Conservation (phyloP, 2,329 filamentous ascomycete genomes). For the Arthrinium puccinioides region DNA sequence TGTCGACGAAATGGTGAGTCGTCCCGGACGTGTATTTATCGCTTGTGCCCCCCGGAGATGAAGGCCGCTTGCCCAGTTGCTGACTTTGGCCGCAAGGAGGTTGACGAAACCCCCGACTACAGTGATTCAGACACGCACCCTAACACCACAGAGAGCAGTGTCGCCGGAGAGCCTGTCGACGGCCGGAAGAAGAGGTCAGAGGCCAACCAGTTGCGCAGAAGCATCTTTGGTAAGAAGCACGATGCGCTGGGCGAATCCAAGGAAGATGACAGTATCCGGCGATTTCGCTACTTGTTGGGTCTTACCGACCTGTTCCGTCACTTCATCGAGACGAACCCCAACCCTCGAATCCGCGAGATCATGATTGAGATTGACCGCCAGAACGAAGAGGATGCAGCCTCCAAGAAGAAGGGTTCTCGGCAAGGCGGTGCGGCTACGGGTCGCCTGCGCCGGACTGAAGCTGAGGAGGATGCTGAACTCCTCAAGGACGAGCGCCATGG, state of each 20-base stretch:
- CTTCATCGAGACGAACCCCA: conserved; percentile 96
- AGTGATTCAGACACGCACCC: conserved; percentile 61
- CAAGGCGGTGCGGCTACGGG: conserved; percentile 79
- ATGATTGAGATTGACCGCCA: conserved; percentile 93
- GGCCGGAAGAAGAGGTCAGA: conserved; percentile 81
- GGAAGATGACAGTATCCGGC: conserved; percentile 91
- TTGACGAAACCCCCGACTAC: conserved; percentile 60
- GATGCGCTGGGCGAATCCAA: conserved; percentile 87
- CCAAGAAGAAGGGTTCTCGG: conserved; percentile 67
- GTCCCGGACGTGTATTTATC: conserved; percentile 1
- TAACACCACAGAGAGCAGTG: conserved; percentile 73
- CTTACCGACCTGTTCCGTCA: conserved; percentile 96
- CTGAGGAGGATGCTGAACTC: conserved; percentile 92
- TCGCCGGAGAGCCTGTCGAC: conserved; percentile 71
- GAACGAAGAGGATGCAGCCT: conserved; percentile 65
- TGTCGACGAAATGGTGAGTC: conserved; percentile 42
- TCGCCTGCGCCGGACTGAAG: conserved; percentile 81
- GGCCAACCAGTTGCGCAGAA: conserved; percentile 82
- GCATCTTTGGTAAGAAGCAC: conserved; percentile 91
- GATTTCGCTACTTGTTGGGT: conserved; percentile 91
- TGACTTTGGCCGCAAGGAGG: conserved; percentile 29
- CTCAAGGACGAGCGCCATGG: conserved; percentile 83
- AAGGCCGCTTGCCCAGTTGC: background rate
- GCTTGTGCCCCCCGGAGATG: background rate
- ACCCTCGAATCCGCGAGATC: conserved; percentile 88